These are phyloP conservation scores for Lathyrus tuberosus DNA, from an alignment of 306 rosid genomes.

Conservation along the genomic window DNA sequence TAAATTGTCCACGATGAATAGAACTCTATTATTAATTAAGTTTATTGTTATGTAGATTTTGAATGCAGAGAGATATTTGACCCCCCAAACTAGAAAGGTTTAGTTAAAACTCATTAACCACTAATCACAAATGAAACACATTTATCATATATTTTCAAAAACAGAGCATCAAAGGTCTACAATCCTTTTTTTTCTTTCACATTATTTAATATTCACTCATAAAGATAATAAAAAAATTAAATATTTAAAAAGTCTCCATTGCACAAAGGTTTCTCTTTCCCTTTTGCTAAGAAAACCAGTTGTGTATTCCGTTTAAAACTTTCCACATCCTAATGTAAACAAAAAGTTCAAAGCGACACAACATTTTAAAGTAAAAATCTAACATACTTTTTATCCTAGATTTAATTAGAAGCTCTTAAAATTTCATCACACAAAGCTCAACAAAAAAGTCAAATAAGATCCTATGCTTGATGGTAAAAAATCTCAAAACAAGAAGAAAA, in stretches of 20 bases:
- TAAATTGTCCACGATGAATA: too few relatives aligned
- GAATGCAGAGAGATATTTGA: too few relatives aligned
- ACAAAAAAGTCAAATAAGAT: slow-evolving; percentile 32
- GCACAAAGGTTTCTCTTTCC: not conserved
- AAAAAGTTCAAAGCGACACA: not conserved
- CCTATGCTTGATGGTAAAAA: slow-evolving; percentile 39
- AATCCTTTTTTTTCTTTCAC: not conserved
- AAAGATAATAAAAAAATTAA: not conserved
- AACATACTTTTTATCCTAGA: slow-evolving; percentile 3
- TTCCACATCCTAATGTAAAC: slow-evolving; percentile 22
- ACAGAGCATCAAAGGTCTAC: not conserved
- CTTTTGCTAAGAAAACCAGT: not conserved
- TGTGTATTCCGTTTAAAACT: slow-evolving; percentile 13
- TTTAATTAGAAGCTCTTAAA: slow-evolving; percentile 8
- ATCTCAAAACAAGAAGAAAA: slow-evolving; percentile 46
- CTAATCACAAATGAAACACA: too few relatives aligned
- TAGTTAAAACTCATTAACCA: not conserved
- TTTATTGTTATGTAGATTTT: too few relatives aligned
- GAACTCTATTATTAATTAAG: too few relatives aligned
- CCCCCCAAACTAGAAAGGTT: not conserved
- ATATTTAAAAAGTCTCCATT: not conserved
- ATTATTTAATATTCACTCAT: not conserved
- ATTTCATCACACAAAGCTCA: not conserved
- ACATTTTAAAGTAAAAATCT: slow-evolving; percentile 24
- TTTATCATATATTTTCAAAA: not conserved